Evolutionary conservation across 1,284 basidiomycete species (phyloP), one percentile per base, ranked within the genome.

Genomic region (Fomes fomentarius): DNA sequence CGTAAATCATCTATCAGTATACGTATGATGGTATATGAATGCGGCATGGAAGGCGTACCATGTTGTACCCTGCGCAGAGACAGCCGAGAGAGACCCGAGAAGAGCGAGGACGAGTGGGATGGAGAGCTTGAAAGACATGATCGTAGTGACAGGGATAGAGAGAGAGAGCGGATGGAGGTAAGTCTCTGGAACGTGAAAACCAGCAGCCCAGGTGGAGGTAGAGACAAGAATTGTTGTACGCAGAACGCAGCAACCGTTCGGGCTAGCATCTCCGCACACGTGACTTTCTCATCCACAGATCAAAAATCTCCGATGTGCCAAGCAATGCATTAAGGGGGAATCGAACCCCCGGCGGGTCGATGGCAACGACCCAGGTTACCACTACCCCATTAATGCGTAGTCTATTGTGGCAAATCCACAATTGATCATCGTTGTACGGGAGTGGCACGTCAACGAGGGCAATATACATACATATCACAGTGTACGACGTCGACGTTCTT

Each of bases 281-380:
- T n/a, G n/a, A n/a, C n/a, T n/a, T n/a, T n/a, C n/a, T n/a, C n/a
- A n/a, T n/a, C n/a, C n/a, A n/a, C n/a, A 35, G 12, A 39, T 3
- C 34, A 48, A 19, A 25, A 6, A 12, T 28, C 24, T 21, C 9
- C 21, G 3, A 38, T 31, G 17, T 4, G 15, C 7, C 8, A 26
- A 30, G 7, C 28, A 47, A 25, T 67, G 83, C 85, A 85, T 85
- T 83, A 85, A 86, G 83, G 64, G 84, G 82, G 84, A 86, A 86
- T 87, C 81, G 83, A 87, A 86, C 84, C 79, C 83, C 82, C 83
- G 83, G 84, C 83, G 83, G 84, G 83, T 85, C 70, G 71, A 76
- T 77, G 64, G 56, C 60, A 61, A 61, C 60, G 60, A 61, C 60
- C 60, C 60, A 61, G 60, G 60, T 61, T 61, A 61, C 60, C 60